Percentiles rank a stretch among this genome's conserved stretches.
Evolutionary conservation across 2,329 filamentous ascomycete species (phyloP).

Genomic region (Penicillium psychrosexuale): DNA sequence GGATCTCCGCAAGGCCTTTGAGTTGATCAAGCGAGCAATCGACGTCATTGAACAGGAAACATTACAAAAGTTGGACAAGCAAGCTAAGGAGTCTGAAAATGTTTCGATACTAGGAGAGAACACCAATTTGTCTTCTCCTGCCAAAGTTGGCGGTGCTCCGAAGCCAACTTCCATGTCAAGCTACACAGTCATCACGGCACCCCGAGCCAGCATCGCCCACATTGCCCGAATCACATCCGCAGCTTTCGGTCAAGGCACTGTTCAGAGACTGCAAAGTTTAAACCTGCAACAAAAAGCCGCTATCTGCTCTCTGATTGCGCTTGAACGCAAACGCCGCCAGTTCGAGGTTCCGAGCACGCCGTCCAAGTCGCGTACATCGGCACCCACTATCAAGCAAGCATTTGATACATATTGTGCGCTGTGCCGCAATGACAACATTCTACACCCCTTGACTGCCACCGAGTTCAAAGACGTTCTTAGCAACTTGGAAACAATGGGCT

Average conservation of each 20-base stretch:
- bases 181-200: constrained; percentile 75
- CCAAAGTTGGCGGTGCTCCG: constrained; percentile 33
- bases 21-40: constrained; percentile 84
- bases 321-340: constrained; percentile 67
- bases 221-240: constrained; percentile 87
- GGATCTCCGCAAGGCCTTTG: constrained; percentile 90
- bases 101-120: constrained; percentile 79
- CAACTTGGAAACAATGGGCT: constrained; percentile 81
- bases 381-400: constrained; percentile 77
- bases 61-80: constrained; percentile 66
- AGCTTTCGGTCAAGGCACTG: constrained; percentile 84
- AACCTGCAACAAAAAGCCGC: constrained; percentile 97
- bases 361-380: constrained; percentile 57
- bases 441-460: constrained; percentile 83
- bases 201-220: constrained; percentile 83
- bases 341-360: constrained; percentile 51
- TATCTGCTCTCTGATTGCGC: constrained; percentile 78
- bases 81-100: constrained; percentile 52
- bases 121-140: constrained; percentile 62
- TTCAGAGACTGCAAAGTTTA: constrained; percentile 76
- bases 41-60: constrained; percentile 87
- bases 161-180: constrained; percentile 45
- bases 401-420: constrained; percentile 80
- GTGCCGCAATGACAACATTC: constrained; percentile 81
- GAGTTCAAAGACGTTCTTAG: constrained; percentile 93